These are phyloP conservation scores for Phyllostachys edulis DNA, from an alignment of 176 grass and related monocot species.

Conservation along the genomic window DNA sequence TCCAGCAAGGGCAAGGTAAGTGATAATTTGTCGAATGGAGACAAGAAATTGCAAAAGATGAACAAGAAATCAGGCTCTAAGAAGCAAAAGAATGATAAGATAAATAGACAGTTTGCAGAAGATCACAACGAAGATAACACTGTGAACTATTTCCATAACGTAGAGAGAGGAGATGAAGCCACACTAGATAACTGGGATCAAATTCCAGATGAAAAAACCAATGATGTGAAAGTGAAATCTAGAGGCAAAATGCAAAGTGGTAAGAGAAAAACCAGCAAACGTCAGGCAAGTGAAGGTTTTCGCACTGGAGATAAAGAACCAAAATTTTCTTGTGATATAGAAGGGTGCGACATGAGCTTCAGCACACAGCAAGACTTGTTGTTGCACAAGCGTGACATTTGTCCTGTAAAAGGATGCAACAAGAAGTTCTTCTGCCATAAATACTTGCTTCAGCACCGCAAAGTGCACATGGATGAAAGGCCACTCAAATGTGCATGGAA, in stretches of 20 bases:
- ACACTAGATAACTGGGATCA: constrained; percentile 21
- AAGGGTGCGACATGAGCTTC: constrained; percentile 94
- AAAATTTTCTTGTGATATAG: constrained; percentile 75
- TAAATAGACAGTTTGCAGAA: constrained; percentile 30
- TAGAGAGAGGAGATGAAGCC: constrained; percentile 34
- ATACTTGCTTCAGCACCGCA: constrained; percentile 91
- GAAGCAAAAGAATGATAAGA: constrained; percentile 38
- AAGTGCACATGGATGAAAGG: constrained; percentile 94
- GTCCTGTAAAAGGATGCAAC: constrained; percentile 84
- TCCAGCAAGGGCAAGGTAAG: constrained; percentile 37
- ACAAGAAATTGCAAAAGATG: constrained; percentile 38
- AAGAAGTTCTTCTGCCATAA: constrained; percentile 99
- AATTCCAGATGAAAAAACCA: constrained; percentile 32
- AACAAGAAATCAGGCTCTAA: constrained; percentile 37
- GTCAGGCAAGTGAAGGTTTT: constrained; percentile 23
- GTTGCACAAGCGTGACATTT: constrained; percentile 90
- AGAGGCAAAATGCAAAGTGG: constrained; percentile 32
- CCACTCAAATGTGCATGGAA: constrained; percentile 75
- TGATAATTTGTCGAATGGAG: constrained; percentile 28
- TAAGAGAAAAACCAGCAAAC: constrained; percentile 56
- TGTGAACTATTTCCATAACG: constrained; percentile 7
- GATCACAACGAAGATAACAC: neutral
- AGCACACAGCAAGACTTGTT: constrained; percentile 67
- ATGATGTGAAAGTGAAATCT: constrained; percentile 53
- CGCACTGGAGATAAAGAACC: constrained; percentile 34